Base-by-base conservation (phyloP, 169 alveolate genomes). In the Eimeria sp. region DNA sequence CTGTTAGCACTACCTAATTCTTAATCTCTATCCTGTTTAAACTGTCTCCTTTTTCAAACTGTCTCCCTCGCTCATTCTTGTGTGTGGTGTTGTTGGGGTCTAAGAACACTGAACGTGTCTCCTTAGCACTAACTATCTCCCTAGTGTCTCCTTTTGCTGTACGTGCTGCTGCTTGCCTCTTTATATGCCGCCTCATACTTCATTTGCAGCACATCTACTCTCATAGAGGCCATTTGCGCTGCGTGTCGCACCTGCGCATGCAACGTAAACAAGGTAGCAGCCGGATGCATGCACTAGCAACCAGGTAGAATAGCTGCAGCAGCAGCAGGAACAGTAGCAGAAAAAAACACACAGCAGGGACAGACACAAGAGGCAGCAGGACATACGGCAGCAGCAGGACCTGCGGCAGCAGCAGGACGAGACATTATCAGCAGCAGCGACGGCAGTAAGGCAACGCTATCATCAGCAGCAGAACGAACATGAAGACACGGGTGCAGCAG, bases 121-220 rank as follows among this genome's bases (percentile, higher is more conserved):
- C 86, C 86, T 75, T 34, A 34, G 40, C 40, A 34, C 3, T 34
- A 34, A 34, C 20, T 40, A 5, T 40, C 51, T 75, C 86, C 16
- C 0, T 54, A 14, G 20, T 54, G 61, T 54, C 70, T 61, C 20
- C 70, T 61, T 61, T 3, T 13, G n/a, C 70, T 61, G 70, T 61
- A 1, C 1, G 22, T 61, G 2, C 20, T 25, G 9, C 27, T 9
- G 27, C 90, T 25, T 4, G 25, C 90, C 90, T 82, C 73, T 82
- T 82, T 82, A 34, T 27, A 25, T 5, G 90, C 90, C 9, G 27
- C 6, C 45, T 49, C 90, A 65, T 82, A 82, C 47, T 49, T 82
- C 13, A 16, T 5, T 45, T 82, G 73, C 49, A 82, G 73, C n/a
- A 7, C 11, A 65, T 82, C 73, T 18, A 82, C 18, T 18, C 73